Base-by-base conservation (phyloP, 495 filamentous ascomycete species). In the Lepidopterella palustris region DNA sequence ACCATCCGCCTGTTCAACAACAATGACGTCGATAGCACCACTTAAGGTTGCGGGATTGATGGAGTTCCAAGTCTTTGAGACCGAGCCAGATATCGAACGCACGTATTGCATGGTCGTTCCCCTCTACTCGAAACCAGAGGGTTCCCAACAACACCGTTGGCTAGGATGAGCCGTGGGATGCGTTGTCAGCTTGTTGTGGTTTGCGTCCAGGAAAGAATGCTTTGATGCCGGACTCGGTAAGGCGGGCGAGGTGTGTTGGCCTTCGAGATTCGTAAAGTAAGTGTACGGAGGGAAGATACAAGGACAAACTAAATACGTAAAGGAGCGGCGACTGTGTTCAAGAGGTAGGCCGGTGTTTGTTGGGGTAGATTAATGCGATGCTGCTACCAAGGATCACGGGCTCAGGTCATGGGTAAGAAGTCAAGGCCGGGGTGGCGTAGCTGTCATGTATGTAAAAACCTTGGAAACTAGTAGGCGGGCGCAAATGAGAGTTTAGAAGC, bases 61-160 rank as follows among this genome's bases (percentile, higher is more conserved):
- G 5, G 90, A 96, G 73, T 97, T 97, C 93, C 93, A 99, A 70
- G 93, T 93, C 77, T 95, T 96, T 35, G 90, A 95, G 65, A 97
- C 91, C 32, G 93, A 95, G 68, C 92, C 91, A 72, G 90, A 91
- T 66, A 97, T 84, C 74, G 90, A 95, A 54, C 93, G 83, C 65
- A 97, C 92, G 88, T 97, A 97, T 79, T 98, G 91, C 93, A 98
- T 98, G 18, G 32, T 59, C 32, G 45, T 45, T 24, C 23, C 51
- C 35, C 3, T 54, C 11, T 18, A 18, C 18, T 20, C 29, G 47
- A 24, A 50, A 21, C n/a, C 2, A 50, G 21, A 3, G 47, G 13
- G 47, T 5, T 6, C 5, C 11, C 47, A 50, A 27, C 20, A 50
- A 5, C 28, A 32, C 21, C 51, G 13, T 54, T 54, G 28, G 28